These are phyloP conservation scores for Aspergillus viridinutans DNA, from an alignment of 2,329 filamentous ascomycete species.

Conservation along the genomic window DNA sequence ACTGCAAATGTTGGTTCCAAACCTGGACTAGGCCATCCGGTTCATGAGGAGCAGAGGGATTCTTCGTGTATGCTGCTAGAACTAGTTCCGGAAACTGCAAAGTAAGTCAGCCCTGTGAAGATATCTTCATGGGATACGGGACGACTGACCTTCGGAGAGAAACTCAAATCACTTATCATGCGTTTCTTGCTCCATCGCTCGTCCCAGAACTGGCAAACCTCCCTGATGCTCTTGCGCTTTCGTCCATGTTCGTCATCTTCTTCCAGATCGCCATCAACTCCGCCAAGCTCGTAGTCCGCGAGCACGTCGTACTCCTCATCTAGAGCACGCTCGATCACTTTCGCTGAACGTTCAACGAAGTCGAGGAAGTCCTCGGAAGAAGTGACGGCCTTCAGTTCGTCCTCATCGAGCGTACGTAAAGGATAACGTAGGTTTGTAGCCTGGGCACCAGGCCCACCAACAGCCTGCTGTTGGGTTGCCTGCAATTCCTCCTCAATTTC, in stretches of 20 bases:
- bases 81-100: conserved; percentile 77
- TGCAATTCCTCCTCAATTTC: conserved; percentile 92
- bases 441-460: conserved; percentile 34
- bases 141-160: conserved; percentile 73
- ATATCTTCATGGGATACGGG: neutral
- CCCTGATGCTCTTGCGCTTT: conserved; percentile 54
- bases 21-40: conserved; percentile 91
- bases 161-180: conserved; percentile 93
- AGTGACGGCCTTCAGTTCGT: conserved; percentile 86
- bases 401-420: conserved; percentile 70
- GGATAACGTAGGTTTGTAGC: conserved; percentile 61
- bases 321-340: conserved; percentile 91
- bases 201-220: conserved; percentile 90
- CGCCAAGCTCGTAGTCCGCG: conserved; percentile 85
- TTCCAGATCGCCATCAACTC: conserved; percentile 66
- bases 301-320: conserved; percentile 96
- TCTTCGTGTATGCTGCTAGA: conserved; percentile 94
- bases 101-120: neutral
- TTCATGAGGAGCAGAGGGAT: conserved; percentile 88
- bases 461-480: conserved; percentile 54
- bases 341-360: conserved; percentile 92
- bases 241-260: conserved; percentile 64
- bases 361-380: conserved; percentile 90
- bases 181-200: conserved; percentile 95
- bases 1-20: conserved; percentile 94